Conservation (phyloP, 2,329 filamentous ascomycete species). For the Epicoccum nigrum region DNA sequence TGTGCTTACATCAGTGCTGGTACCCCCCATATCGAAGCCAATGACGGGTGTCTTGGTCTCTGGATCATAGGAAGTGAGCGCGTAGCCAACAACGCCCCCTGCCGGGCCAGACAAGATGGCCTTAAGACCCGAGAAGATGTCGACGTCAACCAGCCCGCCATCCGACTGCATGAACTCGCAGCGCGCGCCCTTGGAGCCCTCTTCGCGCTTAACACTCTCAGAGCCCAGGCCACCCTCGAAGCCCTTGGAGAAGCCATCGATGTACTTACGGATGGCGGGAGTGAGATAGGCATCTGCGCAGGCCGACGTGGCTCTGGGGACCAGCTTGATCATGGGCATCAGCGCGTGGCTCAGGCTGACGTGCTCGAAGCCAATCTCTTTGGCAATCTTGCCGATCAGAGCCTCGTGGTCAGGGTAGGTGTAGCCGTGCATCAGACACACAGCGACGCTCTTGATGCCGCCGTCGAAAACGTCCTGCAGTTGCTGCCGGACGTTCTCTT, state of each 20-base stretch:
- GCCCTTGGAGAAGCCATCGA: conserved; percentile 76
- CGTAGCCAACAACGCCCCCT: conserved; percentile 92
- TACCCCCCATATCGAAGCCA: conserved; percentile 95
- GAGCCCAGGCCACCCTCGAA: conserved; percentile 82
- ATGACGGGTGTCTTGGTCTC: conserved; percentile 84
- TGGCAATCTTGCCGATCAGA: conserved; percentile 75
- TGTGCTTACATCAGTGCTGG: conserved; percentile 87
- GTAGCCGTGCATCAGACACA: conserved; percentile 91
- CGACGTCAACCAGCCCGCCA: conserved; percentile 72
- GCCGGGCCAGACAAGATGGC: conserved; percentile 89
- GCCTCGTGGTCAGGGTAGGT: conserved; percentile 88
- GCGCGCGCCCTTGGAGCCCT: conserved; percentile 71
- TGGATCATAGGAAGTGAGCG: conserved; percentile 86
- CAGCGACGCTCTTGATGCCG: conserved; percentile 81
- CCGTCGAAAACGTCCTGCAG: conserved; percentile 70
- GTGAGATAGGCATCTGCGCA: conserved; percentile 83
- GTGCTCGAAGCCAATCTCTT: conserved; percentile 81
- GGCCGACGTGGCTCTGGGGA: conserved; percentile 75
- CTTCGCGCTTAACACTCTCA: conserved; percentile 71
- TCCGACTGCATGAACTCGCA: conserved; percentile 97
- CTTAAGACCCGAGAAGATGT: conserved; percentile 81
- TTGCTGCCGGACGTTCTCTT: conserved; percentile 62
- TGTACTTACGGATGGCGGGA: conserved; percentile 78
- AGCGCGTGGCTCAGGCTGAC: conserved; percentile 80
- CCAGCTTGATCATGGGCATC: conserved; percentile 88